A percentile compares a stretch with the other conserved stretches of the same genome.
Conservation (phyloP, 1,284 basidiomycete species). For the Rhodotorula sp. region DNA sequence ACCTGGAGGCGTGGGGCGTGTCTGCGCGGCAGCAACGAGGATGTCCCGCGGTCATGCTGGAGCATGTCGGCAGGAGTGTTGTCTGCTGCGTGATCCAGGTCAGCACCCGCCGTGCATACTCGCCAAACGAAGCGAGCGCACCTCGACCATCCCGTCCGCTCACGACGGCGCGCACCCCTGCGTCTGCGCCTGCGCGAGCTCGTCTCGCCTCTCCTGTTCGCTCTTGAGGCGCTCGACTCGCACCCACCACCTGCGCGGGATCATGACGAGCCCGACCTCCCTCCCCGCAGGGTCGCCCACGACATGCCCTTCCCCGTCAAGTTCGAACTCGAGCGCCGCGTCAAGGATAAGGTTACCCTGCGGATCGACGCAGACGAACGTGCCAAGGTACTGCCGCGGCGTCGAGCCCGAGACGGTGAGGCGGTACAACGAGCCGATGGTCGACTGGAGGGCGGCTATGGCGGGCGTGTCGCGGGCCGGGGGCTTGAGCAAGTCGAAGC, state of each 20-base stretch:
- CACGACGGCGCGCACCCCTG: slow-evolving; percentile 20
- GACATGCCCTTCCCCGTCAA: not conserved
- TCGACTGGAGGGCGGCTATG: slow-evolving; percentile 8
- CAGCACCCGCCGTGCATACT: not conserved
- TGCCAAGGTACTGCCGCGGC: slow-evolving; percentile 28
- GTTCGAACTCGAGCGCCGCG: slow-evolving; percentile 25
- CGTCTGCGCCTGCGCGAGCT: not conserved
- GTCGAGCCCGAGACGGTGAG: slow-evolving; percentile 25
- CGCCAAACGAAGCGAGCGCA: not conserved
- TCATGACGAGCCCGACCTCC: slow-evolving; percentile 35
- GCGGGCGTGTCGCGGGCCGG: slow-evolving; percentile 3
- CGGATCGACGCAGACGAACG: slow-evolving; percentile 36
- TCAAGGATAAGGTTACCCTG: slow-evolving; percentile 42
- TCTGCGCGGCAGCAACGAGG: no score
- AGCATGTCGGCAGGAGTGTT: no score
- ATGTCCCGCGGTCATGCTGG: no score
- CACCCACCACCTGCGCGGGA: slow-evolving; percentile 28
- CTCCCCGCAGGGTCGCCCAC: slow-evolving; percentile 13
- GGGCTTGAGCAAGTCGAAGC: slow-evolving; percentile 19
- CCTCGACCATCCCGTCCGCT: not conserved
- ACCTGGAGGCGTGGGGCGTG: no score
- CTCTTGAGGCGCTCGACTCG: slow-evolving; percentile 26
- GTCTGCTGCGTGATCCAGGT: not conserved
- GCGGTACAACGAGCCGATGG: slow-evolving; percentile 24
- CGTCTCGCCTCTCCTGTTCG: slow-evolving; percentile 1